A percentile compares a stretch with the other conserved stretches of the same genome.
Evolutionary conservation across 2,329 filamentous ascomycete genomes (phyloP).

Genomic region (Calonectria naviculata): DNA sequence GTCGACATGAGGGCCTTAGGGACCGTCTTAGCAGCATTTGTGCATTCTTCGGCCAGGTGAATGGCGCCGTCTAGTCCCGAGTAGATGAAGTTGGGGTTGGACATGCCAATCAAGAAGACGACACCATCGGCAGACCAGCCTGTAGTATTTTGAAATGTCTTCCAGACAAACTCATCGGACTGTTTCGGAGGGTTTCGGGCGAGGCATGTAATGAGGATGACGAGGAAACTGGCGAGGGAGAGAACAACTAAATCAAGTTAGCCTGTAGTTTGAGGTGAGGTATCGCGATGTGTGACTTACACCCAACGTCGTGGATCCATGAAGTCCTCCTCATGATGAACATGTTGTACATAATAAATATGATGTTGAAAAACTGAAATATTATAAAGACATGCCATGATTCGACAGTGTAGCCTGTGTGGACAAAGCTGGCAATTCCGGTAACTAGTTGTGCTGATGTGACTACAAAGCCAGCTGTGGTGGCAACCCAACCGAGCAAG

Average conservation of each 20-base stretch:
- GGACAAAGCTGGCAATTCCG: constrained; percentile 11
- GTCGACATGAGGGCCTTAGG: constrained; percentile 47
- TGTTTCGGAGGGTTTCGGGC: constrained; percentile 14
- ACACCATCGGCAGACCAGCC: constrained; percentile 42
- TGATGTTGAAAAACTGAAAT: constrained; percentile 20
- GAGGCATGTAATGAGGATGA: constrained; percentile 22
- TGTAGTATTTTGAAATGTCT: constrained; percentile 41
- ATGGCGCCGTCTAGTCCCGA: constrained; percentile 49
- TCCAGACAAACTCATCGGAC: constrained; percentile 41
- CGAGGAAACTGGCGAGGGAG: constrained; percentile 20
- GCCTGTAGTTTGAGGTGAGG: neutral
- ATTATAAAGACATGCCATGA: constrained; percentile 24
- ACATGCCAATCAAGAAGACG: constrained; percentile 52
- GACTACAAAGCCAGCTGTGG: constrained; percentile 16
- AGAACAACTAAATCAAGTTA: constrained; percentile 10
- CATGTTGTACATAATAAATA: constrained; percentile 20
- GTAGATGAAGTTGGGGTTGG: constrained; percentile 51
- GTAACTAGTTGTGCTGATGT: constrained; percentile 21
- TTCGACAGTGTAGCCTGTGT: neutral
- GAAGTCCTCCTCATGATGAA: constrained; percentile 21
- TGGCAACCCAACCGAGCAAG: constrained; percentile 21
- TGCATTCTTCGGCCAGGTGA: constrained; percentile 52
- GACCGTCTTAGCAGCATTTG: constrained; percentile 41
- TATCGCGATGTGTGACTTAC: constrained; percentile 1
- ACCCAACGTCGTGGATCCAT: constrained; percentile 25